Conservation (phyloP, 129 eudicot genomes). For the Ambrosia artemisiifolia region DNA sequence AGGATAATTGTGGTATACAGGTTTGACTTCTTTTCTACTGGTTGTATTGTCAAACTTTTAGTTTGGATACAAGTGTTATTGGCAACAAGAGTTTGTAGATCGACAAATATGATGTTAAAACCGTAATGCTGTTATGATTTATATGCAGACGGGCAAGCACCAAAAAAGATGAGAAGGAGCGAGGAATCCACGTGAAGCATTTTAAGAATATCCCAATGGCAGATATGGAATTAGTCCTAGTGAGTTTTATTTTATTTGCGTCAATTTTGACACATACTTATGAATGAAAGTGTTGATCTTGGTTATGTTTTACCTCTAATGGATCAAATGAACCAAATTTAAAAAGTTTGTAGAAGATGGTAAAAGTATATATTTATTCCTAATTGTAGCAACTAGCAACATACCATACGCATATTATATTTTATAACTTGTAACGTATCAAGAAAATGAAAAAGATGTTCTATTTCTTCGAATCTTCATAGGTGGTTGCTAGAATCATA, state of each 20-base stretch:
- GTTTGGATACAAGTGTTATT: neutral
- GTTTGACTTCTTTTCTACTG: constrained; percentile 32
- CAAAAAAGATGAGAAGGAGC: constrained; percentile 38
- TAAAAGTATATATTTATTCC: neutral
- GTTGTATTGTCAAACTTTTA: neutral
- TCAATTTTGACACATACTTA: neutral
- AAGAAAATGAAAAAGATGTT: neutral
- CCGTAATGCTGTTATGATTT: neutral
- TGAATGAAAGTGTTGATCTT: too few species aligned
- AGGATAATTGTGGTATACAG: constrained; percentile 92
- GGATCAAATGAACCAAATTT: neutral
- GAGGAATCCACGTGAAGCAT: constrained; percentile 92
- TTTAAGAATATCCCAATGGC: constrained; percentile 95
- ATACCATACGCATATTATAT: neutral
- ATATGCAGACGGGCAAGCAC: constrained; percentile 60
- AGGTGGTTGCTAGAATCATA: neutral
- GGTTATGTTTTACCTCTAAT: too few species aligned
- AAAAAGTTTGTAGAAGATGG: neutral
- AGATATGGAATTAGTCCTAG: constrained; percentile 94
- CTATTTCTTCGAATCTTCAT: neutral
- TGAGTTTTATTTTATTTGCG: constrained; percentile 32
- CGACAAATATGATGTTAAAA: neutral
- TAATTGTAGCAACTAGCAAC: neutral
- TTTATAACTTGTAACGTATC: neutral
- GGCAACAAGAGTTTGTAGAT: neutral